These are phyloP conservation scores for Xylaria sp. DNA, from an alignment of 2,329 filamentous ascomycete species.

Conservation along the genomic window DNA sequence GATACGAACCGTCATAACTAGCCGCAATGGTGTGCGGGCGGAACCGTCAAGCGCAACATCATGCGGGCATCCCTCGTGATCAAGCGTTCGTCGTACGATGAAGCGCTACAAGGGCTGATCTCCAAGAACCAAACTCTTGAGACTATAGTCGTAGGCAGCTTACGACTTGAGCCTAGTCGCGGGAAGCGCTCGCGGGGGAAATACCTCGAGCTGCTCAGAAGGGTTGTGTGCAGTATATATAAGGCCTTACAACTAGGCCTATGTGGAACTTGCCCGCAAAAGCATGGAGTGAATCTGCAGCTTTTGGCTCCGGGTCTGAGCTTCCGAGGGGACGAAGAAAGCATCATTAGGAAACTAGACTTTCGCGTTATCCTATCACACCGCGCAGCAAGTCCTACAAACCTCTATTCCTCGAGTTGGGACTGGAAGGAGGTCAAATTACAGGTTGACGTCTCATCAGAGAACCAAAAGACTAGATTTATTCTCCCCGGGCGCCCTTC, in stretches of 20 bases:
- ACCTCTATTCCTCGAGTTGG: background rate
- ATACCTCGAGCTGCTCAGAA: conserved; percentile 16
- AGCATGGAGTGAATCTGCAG: conserved; percentile 18
- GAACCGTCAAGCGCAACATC: conserved; percentile 11
- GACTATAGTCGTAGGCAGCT: conserved; percentile 14
- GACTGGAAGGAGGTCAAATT: conserved; percentile 22
- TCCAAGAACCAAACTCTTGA: conserved; percentile 23
- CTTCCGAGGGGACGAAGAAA: conserved; percentile 14
- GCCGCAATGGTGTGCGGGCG: background rate
- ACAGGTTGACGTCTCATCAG: conserved; percentile 11
- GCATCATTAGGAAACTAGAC: conserved; percentile 14
- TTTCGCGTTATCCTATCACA: conserved; percentile 22
- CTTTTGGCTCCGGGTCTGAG: conserved; percentile 5
- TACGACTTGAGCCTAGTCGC: conserved; percentile 27
- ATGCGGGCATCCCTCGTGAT: conserved; percentile 23
- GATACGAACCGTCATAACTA: background rate
- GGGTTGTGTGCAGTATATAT: conserved; percentile 17
- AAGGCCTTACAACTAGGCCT: conserved; percentile 21
- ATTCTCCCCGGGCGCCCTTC: background rate
- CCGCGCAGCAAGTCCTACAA: background rate
- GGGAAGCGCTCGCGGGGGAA: conserved; percentile 12
- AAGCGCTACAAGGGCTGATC: conserved; percentile 12
- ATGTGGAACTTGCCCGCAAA: conserved; percentile 10
- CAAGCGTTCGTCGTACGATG: conserved; percentile 27
- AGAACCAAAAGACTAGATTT: background rate